These are phyloP conservation scores for Paecilomyces formosus DNA, from an alignment of 2,329 filamentous ascomycete genomes.

Conservation along the genomic window DNA sequence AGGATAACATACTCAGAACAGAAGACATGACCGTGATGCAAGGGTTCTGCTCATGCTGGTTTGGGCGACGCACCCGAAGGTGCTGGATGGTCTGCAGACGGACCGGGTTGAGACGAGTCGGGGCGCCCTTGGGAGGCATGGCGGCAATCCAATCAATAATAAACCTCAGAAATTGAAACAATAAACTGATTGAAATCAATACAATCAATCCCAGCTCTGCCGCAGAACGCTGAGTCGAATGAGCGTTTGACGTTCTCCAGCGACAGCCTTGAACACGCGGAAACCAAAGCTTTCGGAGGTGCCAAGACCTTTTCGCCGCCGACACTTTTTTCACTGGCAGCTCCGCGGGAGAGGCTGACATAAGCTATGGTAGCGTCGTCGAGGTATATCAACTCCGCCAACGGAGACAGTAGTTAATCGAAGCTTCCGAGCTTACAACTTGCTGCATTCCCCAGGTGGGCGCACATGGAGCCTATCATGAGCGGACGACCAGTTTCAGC, in stretches of 20 bases:
- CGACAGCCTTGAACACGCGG: slow-evolving; percentile 7
- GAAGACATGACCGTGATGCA: slow-evolving; percentile 61
- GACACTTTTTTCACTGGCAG: slow-evolving; percentile 8
- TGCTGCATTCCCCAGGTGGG: neutral
- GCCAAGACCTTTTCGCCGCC: slow-evolving; percentile 11
- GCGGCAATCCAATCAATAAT: slow-evolving; percentile 7
- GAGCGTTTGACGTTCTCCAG: slow-evolving; percentile 1
- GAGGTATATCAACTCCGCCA: neutral
- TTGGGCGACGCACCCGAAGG: slow-evolving; percentile 58
- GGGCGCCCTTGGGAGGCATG: slow-evolving; percentile 37
- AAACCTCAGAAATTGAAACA: neutral
- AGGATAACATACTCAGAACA: slow-evolving; percentile 51
- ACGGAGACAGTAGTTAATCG: neutral
- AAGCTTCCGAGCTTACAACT: neutral
- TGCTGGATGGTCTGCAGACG: slow-evolving; percentile 42
- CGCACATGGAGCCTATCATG: neutral
- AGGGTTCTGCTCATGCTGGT: slow-evolving; percentile 54
- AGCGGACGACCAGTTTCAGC: neutral
- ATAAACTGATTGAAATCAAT: neutral
- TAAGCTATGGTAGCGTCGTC: slow-evolving; percentile 10
- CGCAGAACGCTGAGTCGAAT: neutral
- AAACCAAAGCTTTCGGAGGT: slow-evolving; percentile 10
- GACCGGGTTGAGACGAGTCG: slow-evolving; percentile 39
- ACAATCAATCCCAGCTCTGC: neutral
- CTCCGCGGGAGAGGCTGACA: slow-evolving; percentile 27